Conservation (phyloP, 2,329 filamentous ascomycete species). For the Cladobotryum mycophilum region DNA sequence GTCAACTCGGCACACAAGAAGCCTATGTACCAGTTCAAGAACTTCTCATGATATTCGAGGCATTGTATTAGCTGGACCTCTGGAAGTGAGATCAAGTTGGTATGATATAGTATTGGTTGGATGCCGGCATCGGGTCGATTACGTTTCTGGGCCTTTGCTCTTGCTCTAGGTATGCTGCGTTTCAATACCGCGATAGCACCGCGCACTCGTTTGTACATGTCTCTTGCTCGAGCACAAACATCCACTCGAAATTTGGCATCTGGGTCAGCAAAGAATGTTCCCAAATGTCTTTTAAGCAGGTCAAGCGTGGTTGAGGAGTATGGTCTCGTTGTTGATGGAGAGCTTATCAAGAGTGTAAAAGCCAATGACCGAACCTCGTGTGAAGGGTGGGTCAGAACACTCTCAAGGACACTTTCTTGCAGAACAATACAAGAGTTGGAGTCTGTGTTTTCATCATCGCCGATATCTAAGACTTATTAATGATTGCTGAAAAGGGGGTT, state of each 20-base stretch:
- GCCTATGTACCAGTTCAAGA: slow-evolving; percentile 66
- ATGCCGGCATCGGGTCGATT: slow-evolving; percentile 11
- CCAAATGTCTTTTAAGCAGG: slow-evolving; percentile 59
- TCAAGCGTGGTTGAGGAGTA: slow-evolving; percentile 57
- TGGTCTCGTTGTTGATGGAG: slow-evolving; percentile 66
- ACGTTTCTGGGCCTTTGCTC: slow-evolving; percentile 30
- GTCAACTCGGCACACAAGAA: slow-evolving; percentile 71
- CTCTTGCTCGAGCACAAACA: slow-evolving; percentile 65
- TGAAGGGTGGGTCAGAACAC: slow-evolving; percentile 49
- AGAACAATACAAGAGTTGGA: slow-evolving; percentile 27
- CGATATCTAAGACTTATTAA: slow-evolving; percentile 24
- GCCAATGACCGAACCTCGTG: slow-evolving; percentile 69
- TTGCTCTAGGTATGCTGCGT: slow-evolving; percentile 34
- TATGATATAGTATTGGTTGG: slow-evolving; percentile 30
- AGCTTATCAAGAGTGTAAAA: slow-evolving; percentile 72
- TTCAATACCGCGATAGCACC: slow-evolving; percentile 55
- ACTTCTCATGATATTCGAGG: slow-evolving; percentile 50
- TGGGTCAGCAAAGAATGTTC: slow-evolving; percentile 71
- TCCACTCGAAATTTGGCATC: slow-evolving; percentile 84
- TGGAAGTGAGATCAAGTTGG: slow-evolving; percentile 34
- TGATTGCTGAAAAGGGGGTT: background rate
- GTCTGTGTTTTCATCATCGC: slow-evolving; percentile 13
- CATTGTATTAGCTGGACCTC: slow-evolving; percentile 32
- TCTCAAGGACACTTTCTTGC: slow-evolving; percentile 41
- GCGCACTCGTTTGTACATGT: slow-evolving; percentile 69